These are phyloP conservation scores for Aspergillus terreus DNA, from an alignment of 2,329 filamentous ascomycete genomes.

Conservation along the genomic window DNA sequence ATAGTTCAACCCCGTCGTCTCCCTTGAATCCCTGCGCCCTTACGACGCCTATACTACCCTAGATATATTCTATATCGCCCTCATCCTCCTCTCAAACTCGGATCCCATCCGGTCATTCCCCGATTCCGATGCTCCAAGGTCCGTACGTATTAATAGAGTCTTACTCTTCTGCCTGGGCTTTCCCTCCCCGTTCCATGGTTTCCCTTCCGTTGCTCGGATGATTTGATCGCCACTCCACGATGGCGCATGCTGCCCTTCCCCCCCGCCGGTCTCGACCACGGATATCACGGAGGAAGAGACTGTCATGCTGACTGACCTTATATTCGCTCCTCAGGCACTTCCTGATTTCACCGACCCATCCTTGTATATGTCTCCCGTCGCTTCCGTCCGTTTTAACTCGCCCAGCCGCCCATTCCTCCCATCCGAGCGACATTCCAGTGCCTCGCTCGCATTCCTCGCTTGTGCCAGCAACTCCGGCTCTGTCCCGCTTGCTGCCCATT, in stretches of 20 bases:
- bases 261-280: slow-evolving; percentile 6
- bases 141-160: background rate
- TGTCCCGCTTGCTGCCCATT: slow-evolving; percentile 2
- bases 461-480: slow-evolving; percentile 10
- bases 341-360: background rate
- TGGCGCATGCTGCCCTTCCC: background rate
- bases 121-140: background rate
- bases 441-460: slow-evolving; percentile 15
- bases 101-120: too few species aligned
- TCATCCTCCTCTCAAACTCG: too few species aligned
- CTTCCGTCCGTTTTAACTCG: background rate
- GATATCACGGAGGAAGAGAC: slow-evolving; percentile 3
- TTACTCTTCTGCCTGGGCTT: too few species aligned
- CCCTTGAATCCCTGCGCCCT: too few species aligned
- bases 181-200: slow-evolving; percentile 1
- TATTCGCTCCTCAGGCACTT: too few species aligned
- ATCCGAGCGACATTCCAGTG: slow-evolving; percentile 10
- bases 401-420: slow-evolving; percentile 1
- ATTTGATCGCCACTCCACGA: slow-evolving; percentile 1
- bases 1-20: too few species aligned
- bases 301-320: background rate
- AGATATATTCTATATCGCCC: too few species aligned
- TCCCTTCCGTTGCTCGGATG: background rate
- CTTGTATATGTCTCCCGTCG: background rate
- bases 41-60: too few species aligned